Conservation (phyloP, 495 filamentous ascomycete species). For the Tuber aestivum region DNA sequence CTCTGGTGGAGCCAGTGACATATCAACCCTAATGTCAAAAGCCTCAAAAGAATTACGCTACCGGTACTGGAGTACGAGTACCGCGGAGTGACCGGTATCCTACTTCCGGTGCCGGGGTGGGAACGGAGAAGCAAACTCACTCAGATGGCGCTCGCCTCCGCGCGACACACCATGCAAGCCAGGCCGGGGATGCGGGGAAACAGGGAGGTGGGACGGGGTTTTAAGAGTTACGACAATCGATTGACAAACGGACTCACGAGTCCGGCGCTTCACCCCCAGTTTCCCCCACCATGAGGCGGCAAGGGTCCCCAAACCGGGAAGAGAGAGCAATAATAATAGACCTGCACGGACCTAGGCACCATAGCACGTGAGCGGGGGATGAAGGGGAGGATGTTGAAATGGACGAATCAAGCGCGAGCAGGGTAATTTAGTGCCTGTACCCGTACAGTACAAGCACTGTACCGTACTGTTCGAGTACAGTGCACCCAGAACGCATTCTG, state of each 20-base stretch:
- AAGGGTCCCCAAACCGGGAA: not conserved
- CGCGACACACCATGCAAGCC: not conserved
- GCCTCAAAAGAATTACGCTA: slow-evolving; percentile 2
- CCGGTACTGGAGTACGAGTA: not conserved
- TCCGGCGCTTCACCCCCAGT: not conserved
- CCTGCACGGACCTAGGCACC: not conserved
- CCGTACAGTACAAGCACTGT: not conserved
- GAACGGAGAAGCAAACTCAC: not conserved
- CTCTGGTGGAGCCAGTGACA: not conserved
- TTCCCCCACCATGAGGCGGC: not conserved
- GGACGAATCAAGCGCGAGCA: not conserved
- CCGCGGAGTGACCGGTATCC: no score
- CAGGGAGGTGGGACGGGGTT: not conserved
- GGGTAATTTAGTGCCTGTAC: not conserved
- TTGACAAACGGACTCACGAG: slow-evolving; percentile 1
- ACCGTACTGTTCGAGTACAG: no score
- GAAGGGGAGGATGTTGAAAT: not conserved
- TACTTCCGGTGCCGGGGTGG: not conserved
- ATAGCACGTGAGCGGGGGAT: not conserved
- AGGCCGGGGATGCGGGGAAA: not conserved
- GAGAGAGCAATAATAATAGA: not conserved
- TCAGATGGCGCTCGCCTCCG: not conserved
- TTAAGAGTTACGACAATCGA: not conserved
- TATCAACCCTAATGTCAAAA: not conserved
- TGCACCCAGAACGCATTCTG: no score